Evolutionary conservation across 768 basidiomycete species (phyloP), one percentile per base, ranked within the genome.

Genomic region (Naganishia randhawae): DNA sequence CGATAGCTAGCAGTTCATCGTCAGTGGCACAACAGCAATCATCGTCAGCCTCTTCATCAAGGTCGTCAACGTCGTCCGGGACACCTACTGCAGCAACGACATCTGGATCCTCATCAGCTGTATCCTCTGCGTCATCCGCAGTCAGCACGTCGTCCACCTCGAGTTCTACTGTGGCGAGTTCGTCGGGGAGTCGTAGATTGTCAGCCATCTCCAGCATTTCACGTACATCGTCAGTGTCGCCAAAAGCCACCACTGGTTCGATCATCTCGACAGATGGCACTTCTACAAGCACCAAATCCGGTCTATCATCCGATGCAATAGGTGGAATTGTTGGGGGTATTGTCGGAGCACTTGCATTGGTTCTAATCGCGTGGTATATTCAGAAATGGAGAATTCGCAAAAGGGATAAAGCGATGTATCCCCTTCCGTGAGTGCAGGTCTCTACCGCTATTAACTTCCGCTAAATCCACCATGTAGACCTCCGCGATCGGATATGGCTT

Each of bases 61-160:
- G 88, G 53, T 91, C 90, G 68, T 83, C 85, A 22, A 48, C n/a
- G 1, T 48, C 45, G 3, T 48, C 45, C 19, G 11, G n/a, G 3
- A 17, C 7, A 42, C n/a, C n/a, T n/a, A n/a, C n/a, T n/a, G 8
- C 41, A 42, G 41, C 41, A 19, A 16, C 41, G 70, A 78, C 82
- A 61, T 73, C 72, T 11, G 75, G 74, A 19, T 73, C 72, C 7
- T 67, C 68, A 22, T 68, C 75, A 41, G 73, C 62, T 42, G 75
- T 77, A 5, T 65, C 71, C 22, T 53, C 66, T 16, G 50, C 54
- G 33, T 35, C 32, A 32, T 33, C 53, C 3, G 4, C 27, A 32
- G 19, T 31, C 53, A 54, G 27, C 11, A 22, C 57, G 10, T 61
- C 57, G 4, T 33, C 39, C 57, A 22, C 41, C 22, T 17, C 45